Evolutionary conservation across 805 yeast species (phyloP), one percentile per base, ranked within the genome.

Genomic region (Candida succiphila): DNA sequence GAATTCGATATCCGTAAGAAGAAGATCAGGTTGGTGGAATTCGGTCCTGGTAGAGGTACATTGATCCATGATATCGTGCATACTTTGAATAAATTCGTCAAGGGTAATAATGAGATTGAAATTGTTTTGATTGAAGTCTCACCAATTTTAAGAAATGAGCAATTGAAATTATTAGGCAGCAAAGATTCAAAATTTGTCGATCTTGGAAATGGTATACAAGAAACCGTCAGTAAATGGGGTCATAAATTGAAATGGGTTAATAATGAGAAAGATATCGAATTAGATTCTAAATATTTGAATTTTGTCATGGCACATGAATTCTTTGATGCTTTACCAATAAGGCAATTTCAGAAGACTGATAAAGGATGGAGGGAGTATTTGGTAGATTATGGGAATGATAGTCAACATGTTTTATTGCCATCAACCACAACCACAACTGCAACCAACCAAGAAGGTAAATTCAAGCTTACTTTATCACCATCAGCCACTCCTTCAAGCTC

Each of bases 31-130:
- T 48, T 85, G 9, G 61, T 82, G 7, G 95, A 85, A 52, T 75
- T 83, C 52, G 95, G 95, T 0, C 95, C 95, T 0, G 95, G 95
- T 4, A 65, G 69, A 43, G 95, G 95, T 2, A 81, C 94, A 0
- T 57, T 85, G 42, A 75, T 82, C 77, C 59, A 60, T 45, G 95
- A 85, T 48, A 57, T 72, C 30, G 49, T 84, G 40, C 52, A 53
- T 10, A 58, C 68, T 2, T 66, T 76, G 47, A 60, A 65, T 33
- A 61, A 57, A 33, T 56, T 75, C 28, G 38, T 53, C 14, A 38
- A 46, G 31, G 36, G 49, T 6, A 48, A 53, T 7, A 55, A 53
- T 29, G 53, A 54, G 5, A 64, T 69, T 21, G 67, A 63, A 34
- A 49, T 84, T 3, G 61, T 72, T 7, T 43, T 84, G 54, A 70